These are phyloP conservation scores for Fusarium newnesense DNA, from an alignment of 2,329 filamentous ascomycete genomes.

Conservation along the genomic window DNA sequence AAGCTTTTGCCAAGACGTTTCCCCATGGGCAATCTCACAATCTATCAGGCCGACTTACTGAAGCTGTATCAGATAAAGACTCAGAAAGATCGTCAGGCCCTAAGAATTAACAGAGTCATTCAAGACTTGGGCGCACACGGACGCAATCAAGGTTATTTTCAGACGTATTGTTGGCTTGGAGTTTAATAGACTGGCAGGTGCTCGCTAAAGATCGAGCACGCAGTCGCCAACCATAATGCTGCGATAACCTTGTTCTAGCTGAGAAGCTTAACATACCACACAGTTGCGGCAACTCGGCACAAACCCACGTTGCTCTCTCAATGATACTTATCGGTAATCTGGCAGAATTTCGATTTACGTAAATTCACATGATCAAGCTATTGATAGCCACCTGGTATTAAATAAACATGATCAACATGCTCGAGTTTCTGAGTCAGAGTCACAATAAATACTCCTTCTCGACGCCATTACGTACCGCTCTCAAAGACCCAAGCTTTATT, in stretches of 20 bases:
- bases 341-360: neutral
- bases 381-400: neutral
- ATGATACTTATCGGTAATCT: neutral
- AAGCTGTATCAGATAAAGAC: neutral
- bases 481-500: neutral
- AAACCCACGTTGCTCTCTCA: neutral
- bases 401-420: neutral
- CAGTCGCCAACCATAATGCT: neutral
- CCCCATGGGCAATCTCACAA: neutral
- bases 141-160: neutral
- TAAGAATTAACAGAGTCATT: too few species aligned
- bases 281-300: neutral
- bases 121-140: too few species aligned
- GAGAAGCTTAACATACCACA: neutral
- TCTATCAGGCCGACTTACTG: fast-evolving
- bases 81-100: too few species aligned
- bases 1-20: neutral
- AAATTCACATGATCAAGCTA: neutral
- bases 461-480: fast-evolving
- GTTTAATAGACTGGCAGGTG: neutral
- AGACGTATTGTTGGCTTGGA: neutral
- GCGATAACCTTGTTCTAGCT: neutral
- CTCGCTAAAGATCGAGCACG: neutral
- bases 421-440: too few species aligned
- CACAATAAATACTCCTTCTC: neutral